phyloP scores from a whole-genome alignment of 768 basidiomycete genomes.

The Lactifluus pinguis region DNA sequence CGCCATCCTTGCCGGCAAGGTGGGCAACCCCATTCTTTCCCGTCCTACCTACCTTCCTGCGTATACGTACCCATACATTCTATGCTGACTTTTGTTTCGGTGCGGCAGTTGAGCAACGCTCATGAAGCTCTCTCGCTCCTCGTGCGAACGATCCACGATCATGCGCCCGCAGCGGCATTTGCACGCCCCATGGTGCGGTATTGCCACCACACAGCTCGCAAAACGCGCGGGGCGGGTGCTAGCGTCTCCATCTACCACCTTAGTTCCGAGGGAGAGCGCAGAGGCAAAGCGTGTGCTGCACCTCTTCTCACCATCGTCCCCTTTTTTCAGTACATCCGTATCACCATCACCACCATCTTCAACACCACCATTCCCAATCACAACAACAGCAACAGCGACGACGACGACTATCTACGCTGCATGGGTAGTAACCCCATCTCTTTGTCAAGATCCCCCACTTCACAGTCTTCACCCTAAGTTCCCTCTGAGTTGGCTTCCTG shows the following conservation, averaged over 20 bases:
- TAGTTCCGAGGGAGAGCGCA: constrained; percentile 37
- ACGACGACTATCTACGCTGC: too few species aligned
- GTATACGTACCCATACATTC: not conserved
- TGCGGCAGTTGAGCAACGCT: constrained; percentile 44
- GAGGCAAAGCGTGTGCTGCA: constrained; percentile 52
- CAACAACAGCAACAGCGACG: too few species aligned
- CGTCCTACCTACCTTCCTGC: not conserved
- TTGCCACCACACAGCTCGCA: constrained; percentile 47
- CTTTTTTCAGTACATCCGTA: too few species aligned
- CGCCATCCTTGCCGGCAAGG: too few species aligned
- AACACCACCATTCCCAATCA: too few species aligned
- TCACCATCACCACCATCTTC: too few species aligned
- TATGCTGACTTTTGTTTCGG: not conserved
- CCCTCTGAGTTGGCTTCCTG: too few species aligned
- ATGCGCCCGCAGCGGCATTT: constrained; percentile 74
- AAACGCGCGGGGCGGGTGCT: constrained; percentile 45
- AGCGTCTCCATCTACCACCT: constrained; percentile 32
- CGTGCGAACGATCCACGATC: constrained; percentile 34
- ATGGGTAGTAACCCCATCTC: too few species aligned
- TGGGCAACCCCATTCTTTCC: too few species aligned
- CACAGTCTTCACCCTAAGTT: too few species aligned
- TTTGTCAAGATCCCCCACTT: too few species aligned
- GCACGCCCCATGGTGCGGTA: constrained; percentile 69
- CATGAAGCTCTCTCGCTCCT: constrained; percentile 48
- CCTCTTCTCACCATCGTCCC: constrained; percentile 32